These are phyloP conservation scores for Neoboletus magnificus DNA, from an alignment of 768 basidiomycete genomes.

Conservation along the genomic window DNA sequence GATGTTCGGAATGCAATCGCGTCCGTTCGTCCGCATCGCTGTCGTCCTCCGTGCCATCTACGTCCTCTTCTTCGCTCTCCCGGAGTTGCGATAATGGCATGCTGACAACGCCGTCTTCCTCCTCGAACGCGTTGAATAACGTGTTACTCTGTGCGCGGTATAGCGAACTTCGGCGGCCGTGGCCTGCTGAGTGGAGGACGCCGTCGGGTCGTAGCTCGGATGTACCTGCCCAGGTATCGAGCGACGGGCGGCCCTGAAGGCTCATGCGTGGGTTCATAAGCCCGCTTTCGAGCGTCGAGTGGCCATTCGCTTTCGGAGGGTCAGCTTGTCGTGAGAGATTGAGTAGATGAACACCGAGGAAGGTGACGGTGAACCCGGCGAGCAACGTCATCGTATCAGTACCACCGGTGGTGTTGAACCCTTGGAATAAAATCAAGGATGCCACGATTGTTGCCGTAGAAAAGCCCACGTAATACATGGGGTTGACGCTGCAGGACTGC, in stretches of 20 bases:
- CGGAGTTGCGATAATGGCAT: constrained; percentile 60
- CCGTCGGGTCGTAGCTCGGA: constrained; percentile 31
- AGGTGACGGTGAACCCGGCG: constrained; percentile 87
- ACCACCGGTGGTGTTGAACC: constrained; percentile 85
- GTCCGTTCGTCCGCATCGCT: constrained; percentile 46
- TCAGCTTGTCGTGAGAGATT: constrained; percentile 70
- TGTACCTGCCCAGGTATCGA: constrained; percentile 66
- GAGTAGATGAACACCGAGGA: constrained; percentile 94
- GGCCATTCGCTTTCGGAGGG: constrained; percentile 40
- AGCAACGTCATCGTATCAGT: constrained; percentile 84
- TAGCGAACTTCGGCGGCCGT: constrained; percentile 63
- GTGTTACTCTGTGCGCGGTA: constrained; percentile 63
- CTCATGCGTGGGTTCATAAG: constrained; percentile 77
- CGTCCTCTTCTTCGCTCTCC: constrained; percentile 61
- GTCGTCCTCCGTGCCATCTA: constrained; percentile 43
- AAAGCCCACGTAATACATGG: constrained; percentile 97
- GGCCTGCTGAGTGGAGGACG: constrained; percentile 34
- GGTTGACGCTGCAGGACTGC: constrained; percentile 70
- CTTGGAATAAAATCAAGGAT: constrained; percentile 95
- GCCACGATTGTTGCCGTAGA: constrained; percentile 91
- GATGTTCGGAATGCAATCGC: constrained; percentile 28
- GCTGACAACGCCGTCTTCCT: constrained; percentile 18
- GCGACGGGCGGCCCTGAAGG: constrained; percentile 74
- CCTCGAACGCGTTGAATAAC: constrained; percentile 77
- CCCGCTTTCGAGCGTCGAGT: constrained; percentile 59